Evolutionary conservation across 345 rosid genomes (phyloP).

Genomic region (Syzygium aromaticum): DNA sequence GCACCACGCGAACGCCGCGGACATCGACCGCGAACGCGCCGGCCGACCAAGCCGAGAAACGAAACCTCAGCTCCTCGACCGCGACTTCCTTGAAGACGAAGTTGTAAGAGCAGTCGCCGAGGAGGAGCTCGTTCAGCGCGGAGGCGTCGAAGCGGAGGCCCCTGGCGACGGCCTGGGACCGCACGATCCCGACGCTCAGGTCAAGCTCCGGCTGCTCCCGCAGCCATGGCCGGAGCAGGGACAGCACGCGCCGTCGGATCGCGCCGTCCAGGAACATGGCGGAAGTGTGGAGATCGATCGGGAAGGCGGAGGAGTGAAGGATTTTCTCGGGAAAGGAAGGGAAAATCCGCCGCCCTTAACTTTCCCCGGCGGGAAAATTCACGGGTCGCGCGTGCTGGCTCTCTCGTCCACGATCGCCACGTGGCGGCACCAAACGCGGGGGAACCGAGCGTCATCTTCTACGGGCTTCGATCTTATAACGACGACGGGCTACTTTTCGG

Average conservation of each 20-base stretch:
- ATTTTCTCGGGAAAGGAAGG: not conserved
- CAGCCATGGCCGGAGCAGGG: constrained; percentile 63
- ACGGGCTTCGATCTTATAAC: not conserved
- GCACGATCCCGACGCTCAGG: constrained; percentile 47
- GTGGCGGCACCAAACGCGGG: not conserved
- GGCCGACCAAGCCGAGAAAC: constrained; percentile 65
- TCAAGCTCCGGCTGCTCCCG: constrained; percentile 56
- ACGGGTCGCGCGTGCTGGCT: not conserved
- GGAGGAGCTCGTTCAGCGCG: constrained; percentile 41
- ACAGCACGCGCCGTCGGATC: constrained; percentile 40
- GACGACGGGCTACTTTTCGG: not conserved
- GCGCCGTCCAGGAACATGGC: constrained; percentile 33
- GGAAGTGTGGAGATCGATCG: not conserved
- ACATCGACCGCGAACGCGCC: constrained; percentile 49
- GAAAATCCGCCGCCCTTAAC: not conserved
- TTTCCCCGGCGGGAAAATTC: constrained; percentile 12
- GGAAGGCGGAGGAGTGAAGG: not conserved
- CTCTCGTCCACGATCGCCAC: not conserved
- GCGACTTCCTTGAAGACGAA: constrained; percentile 35
- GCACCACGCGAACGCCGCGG: constrained; percentile 43
- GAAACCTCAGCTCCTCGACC: constrained; percentile 39
- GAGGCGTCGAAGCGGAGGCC: constrained; percentile 41
- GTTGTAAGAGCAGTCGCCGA: constrained; percentile 23
- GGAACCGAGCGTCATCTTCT: not conserved
- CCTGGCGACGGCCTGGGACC: constrained; percentile 31